Evolutionary conservation across 2,329 filamentous ascomycete species (phyloP).

Genomic region (Pseudopithomyces maydicus): DNA sequence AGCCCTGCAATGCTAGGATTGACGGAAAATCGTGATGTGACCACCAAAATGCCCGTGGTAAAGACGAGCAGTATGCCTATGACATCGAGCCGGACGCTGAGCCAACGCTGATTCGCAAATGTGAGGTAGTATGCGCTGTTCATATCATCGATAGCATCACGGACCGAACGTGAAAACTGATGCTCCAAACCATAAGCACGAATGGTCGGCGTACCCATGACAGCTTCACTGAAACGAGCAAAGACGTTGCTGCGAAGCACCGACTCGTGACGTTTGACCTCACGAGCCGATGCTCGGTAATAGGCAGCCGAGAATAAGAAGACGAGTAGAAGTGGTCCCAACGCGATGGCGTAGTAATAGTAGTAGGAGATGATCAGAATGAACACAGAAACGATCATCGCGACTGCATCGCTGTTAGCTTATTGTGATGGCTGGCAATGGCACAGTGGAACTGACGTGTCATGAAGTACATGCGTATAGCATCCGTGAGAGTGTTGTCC

Average conservation of each 20-base stretch:
- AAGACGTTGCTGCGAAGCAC: slow-evolving; percentile 87
- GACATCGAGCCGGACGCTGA: slow-evolving; percentile 81
- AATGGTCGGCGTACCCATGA: slow-evolving; percentile 83
- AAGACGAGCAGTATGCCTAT: slow-evolving; percentile 88
- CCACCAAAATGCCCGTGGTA: slow-evolving; percentile 84
- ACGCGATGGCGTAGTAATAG: slow-evolving; percentile 79
- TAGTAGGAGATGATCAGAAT: slow-evolving; percentile 93
- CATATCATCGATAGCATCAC: slow-evolving; percentile 83
- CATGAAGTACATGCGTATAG: slow-evolving; percentile 90
- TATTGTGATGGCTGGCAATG: not conserved
- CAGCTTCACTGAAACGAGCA: slow-evolving; percentile 86
- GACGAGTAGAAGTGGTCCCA: slow-evolving; percentile 71
- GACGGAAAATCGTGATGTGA: slow-evolving; percentile 87
- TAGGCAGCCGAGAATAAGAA: slow-evolving; percentile 85
- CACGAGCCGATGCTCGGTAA: slow-evolving; percentile 87
- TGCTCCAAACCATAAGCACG: slow-evolving; percentile 84
- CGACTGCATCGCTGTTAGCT: slow-evolving; percentile 48
- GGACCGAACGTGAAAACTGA: slow-evolving; percentile 73
- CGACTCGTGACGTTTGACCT: slow-evolving; percentile 93
- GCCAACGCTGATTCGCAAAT: slow-evolving; percentile 94
- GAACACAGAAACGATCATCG: slow-evolving; percentile 80
- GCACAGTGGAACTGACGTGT: slow-evolving; percentile 53
- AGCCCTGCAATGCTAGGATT: slow-evolving; percentile 83
- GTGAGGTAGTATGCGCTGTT: slow-evolving; percentile 93
- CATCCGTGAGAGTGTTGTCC: slow-evolving; percentile 89